Percentiles rank a stretch among this genome's conserved stretches.
Conservation (phyloP, 176 grass and related monocot species). For the Leersia perrieri region DNA sequence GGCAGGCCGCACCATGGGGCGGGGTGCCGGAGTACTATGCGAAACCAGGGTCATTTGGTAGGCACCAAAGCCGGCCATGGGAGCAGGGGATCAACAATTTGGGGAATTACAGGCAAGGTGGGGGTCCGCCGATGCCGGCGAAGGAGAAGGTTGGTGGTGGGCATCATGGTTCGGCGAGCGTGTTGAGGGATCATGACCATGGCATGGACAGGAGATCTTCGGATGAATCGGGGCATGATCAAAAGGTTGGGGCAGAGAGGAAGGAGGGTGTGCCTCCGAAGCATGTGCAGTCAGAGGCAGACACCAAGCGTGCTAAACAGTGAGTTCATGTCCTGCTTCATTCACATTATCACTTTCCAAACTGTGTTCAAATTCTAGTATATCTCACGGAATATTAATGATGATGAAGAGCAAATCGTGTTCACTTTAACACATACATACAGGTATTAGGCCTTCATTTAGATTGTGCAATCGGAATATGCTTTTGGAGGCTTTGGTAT, state of each 20-base stretch:
- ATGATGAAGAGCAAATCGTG: background rate
- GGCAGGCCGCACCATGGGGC: conserved; percentile 32
- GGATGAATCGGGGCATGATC: conserved; percentile 39
- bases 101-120: conserved; percentile 33
- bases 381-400: background rate
- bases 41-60: conserved; percentile 42
- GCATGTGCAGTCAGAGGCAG: conserved; percentile 54
- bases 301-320: conserved; percentile 87
- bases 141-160: conserved; percentile 61
- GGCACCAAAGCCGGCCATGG: conserved; percentile 49
- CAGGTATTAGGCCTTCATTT: background rate
- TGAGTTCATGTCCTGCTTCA: conserved; percentile 48
- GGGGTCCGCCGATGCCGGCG: background rate
- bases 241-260: conserved; percentile 51
- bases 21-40: conserved; percentile 51
- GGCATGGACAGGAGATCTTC: conserved; percentile 49
- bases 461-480: background rate
- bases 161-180: conserved; percentile 27
- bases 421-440: background rate
- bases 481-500: background rate
- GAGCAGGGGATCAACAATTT: conserved; percentile 42
- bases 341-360: background rate
- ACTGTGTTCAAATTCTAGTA: background rate
- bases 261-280: conserved; percentile 60
- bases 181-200: conserved; percentile 41